Evolutionary conservation across 2,329 filamentous ascomycete genomes (phyloP).

Genomic region (Aspergillus novoparasiticus): DNA sequence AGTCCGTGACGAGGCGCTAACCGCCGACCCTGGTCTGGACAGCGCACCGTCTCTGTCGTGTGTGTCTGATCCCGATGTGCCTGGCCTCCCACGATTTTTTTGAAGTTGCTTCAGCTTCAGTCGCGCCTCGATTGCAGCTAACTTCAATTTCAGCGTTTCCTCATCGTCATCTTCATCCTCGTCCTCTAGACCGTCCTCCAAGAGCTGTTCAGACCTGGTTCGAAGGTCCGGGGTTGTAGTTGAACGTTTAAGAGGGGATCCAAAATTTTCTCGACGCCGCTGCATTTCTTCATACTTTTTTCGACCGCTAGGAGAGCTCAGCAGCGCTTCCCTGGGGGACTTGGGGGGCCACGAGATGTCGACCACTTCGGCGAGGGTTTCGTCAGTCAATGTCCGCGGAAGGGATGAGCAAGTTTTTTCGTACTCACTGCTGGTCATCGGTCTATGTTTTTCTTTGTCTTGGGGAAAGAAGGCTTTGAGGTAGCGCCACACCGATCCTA

Average conservation of each 20-base stretch:
- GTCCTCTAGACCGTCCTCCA: conserved; percentile 38
- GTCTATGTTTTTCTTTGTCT: background rate
- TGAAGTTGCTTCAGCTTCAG: conserved; percentile 86
- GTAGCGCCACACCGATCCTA: background rate
- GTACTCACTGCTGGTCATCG: conserved; percentile 29
- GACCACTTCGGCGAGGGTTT: conserved; percentile 35
- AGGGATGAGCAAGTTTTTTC: background rate
- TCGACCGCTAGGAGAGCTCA: conserved; percentile 76
- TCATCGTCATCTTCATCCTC: conserved; percentile 74
- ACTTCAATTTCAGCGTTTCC: conserved; percentile 81
- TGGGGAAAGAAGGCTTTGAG: background rate
- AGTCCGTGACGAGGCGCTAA: conserved; percentile 25
- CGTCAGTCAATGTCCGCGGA: conserved; percentile 9
- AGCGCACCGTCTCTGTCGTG: conserved; percentile 25
- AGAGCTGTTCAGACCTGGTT: conserved; percentile 34
- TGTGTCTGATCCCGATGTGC: conserved; percentile 22
- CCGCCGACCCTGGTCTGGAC: conserved; percentile 28
- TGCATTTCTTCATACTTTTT: conserved; percentile 71
- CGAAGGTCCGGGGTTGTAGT: conserved; percentile 45
- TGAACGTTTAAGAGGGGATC: conserved; percentile 63
- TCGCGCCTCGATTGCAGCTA: conserved; percentile 85
- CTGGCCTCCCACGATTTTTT: conserved; percentile 48
- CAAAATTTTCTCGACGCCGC: conserved; percentile 67
- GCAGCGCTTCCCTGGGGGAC: conserved; percentile 63
- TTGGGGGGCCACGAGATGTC: conserved; percentile 62